A percentile compares a stretch with the other conserved stretches of the same genome.
Evolutionary conservation across 2,329 filamentous ascomycete species (phyloP).

Genomic region (Mariannaea sp.): DNA sequence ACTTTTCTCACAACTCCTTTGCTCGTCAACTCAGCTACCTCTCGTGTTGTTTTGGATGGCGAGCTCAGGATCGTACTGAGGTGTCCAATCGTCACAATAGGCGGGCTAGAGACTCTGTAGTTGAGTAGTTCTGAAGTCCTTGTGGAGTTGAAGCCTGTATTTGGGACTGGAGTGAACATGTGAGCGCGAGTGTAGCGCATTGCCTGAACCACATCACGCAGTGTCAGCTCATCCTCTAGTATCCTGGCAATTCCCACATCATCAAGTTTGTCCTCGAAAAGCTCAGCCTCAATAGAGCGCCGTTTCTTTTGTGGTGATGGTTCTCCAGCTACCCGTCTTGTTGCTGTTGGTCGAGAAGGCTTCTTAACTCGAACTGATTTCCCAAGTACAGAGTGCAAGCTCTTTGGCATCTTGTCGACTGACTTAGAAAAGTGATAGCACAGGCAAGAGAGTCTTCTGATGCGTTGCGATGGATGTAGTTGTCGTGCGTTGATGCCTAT

Average conservation of each 20-base stretch:
- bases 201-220: conserved; percentile 67
- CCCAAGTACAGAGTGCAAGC: conserved; percentile 47
- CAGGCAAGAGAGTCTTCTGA: neutral
- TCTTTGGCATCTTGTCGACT: conserved; percentile 38
- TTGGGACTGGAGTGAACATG: conserved; percentile 70
- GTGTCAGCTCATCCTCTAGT: conserved; percentile 59
- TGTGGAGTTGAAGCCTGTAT: conserved; percentile 66
- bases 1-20: conserved; percentile 65
- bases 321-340: conserved; percentile 24
- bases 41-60: conserved; percentile 69
- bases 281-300: conserved; percentile 31
- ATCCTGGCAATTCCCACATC: conserved; percentile 62
- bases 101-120: conserved; percentile 63
- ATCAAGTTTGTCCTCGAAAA: conserved; percentile 57
- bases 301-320: conserved; percentile 36
- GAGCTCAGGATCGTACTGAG: conserved; percentile 66
- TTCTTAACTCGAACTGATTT: conserved; percentile 45
- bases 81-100: conserved; percentile 68
- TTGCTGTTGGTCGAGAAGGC: conserved; percentile 25
- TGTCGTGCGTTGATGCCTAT: conserved; percentile 17
- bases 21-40: conserved; percentile 64
- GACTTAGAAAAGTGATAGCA: too few relatives aligned
- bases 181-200: conserved; percentile 63
- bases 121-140: conserved; percentile 67
- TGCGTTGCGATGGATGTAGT: neutral